Percentiles rank a stretch among this genome's conserved stretches.
Conservation (phyloP, 257 asterid genomes). For the Jaltomata sinuosa region DNA sequence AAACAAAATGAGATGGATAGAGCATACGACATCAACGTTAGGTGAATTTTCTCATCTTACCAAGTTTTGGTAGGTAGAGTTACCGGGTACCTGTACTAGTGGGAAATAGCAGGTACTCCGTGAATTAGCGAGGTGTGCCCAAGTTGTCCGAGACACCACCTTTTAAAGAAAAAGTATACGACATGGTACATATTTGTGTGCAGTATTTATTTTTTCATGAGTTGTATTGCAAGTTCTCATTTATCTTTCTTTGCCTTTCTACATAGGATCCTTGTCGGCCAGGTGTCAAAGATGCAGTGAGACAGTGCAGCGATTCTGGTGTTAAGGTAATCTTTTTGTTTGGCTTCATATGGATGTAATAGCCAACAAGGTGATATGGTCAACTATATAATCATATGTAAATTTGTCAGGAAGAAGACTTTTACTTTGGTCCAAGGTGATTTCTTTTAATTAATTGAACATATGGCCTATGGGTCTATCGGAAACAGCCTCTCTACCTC, state of each 20-base stretch:
- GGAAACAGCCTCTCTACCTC: too few relatives aligned
- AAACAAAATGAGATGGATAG: not conserved
- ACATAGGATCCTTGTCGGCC: constrained; percentile 97
- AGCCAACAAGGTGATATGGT: not conserved
- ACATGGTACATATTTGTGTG: not conserved
- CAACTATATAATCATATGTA: not conserved
- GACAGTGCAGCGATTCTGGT: constrained; percentile 77
- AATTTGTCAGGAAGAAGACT: not conserved
- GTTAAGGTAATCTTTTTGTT: constrained; percentile 53
- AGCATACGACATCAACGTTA: not conserved
- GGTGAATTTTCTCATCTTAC: not conserved
- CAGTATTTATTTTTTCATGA: not conserved
- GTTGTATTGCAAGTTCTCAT: not conserved
- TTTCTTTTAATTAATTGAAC: not conserved
- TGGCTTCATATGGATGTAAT: not conserved
- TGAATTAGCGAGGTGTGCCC: not conserved
- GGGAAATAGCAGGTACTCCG: not conserved
- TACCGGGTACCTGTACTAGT: not conserved
- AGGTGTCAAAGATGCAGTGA: constrained; percentile 90
- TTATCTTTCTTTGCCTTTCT: not conserved
- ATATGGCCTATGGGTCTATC: not conserved
- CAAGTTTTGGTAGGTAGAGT: not conserved
- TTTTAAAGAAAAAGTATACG: not conserved
- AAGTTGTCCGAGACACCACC: not conserved
- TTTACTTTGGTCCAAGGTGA: not conserved